Evolutionary conservation across 1,284 basidiomycete species (phyloP).

Genomic region (Austropuccinia psidii): DNA sequence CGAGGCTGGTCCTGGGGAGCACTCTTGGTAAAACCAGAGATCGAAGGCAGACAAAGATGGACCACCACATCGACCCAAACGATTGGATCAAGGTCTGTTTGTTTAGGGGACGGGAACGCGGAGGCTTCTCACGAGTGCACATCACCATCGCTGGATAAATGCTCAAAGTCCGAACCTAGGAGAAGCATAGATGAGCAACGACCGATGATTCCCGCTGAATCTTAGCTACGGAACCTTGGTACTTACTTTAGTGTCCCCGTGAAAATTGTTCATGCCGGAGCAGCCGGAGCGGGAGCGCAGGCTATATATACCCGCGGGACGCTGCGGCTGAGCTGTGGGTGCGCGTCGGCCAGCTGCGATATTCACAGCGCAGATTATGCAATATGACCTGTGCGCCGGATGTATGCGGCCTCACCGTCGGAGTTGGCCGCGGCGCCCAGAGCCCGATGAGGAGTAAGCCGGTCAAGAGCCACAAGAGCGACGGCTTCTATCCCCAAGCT

Average conservation of each 20-base stretch:
- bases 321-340: slow-evolving; percentile 15
- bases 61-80: neutral
- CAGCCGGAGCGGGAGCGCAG: neutral
- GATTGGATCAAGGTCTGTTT: neutral
- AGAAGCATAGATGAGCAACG: too few relatives aligned
- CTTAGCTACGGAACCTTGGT: too few relatives aligned
- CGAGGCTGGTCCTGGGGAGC: slow-evolving; percentile 9
- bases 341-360: too few relatives aligned
- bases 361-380: too few relatives aligned
- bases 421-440: too few relatives aligned
- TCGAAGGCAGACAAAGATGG: neutral
- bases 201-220: too few relatives aligned
- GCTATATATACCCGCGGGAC: neutral
- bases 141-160: neutral
- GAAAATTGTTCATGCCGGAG: slow-evolving; percentile 16
- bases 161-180: slow-evolving; percentile 29
- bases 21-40: neutral
- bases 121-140: slow-evolving; percentile 13
- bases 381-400: too few relatives aligned
- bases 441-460: too few relatives aligned
- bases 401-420: too few relatives aligned
- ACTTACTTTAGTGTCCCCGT: slow-evolving; percentile 31
- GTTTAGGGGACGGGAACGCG: slow-evolving; percentile 33
- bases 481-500: too few relatives aligned
- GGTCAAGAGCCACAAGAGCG: too few relatives aligned